phyloP scores from a whole-genome alignment of 345 rosid species.

The Heritiera fomes region DNA sequence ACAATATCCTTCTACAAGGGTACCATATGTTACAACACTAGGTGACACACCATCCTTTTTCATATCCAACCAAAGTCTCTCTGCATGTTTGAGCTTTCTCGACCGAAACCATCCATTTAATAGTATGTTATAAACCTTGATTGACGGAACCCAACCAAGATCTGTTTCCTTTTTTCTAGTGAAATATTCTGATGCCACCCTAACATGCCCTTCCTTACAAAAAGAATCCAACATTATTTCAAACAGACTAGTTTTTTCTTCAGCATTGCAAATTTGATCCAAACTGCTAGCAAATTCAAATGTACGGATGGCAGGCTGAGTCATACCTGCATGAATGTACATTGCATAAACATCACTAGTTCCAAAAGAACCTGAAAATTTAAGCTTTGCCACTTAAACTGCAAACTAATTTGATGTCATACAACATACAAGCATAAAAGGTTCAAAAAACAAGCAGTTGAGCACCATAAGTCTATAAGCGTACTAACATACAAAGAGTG shows the following conservation, averaged over 20 bases:
- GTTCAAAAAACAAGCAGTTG: neutral
- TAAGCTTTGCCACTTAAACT: neutral
- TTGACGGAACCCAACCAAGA: constrained; percentile 51
- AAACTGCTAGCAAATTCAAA: constrained; percentile 56
- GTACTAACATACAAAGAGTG: neutral
- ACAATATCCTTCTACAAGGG: constrained; percentile 81
- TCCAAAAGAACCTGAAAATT: neutral
- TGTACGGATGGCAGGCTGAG: constrained; percentile 61
- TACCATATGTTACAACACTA: constrained; percentile 70
- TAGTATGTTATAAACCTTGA: constrained; percentile 61
- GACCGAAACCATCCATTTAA: constrained; percentile 83
- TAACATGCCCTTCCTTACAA: constrained; percentile 72
- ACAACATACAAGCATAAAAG: neutral
- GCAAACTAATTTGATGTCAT: neutral
- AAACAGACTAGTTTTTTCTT: constrained; percentile 40
- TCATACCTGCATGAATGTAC: constrained; percentile 50
- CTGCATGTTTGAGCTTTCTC: constrained; percentile 65
- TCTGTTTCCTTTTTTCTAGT: constrained; percentile 38
- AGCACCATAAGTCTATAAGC: neutral
- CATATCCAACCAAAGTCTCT: constrained; percentile 74
- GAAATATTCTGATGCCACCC: constrained; percentile 54
- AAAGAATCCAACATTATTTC: constrained; percentile 80
- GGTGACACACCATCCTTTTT: constrained; percentile 52
- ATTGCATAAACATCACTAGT: neutral
- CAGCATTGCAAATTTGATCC: constrained; percentile 34